These are phyloP conservation scores for Claviceps lovelessii DNA, from an alignment of 2,329 filamentous ascomycete genomes.

Conservation along the genomic window DNA sequence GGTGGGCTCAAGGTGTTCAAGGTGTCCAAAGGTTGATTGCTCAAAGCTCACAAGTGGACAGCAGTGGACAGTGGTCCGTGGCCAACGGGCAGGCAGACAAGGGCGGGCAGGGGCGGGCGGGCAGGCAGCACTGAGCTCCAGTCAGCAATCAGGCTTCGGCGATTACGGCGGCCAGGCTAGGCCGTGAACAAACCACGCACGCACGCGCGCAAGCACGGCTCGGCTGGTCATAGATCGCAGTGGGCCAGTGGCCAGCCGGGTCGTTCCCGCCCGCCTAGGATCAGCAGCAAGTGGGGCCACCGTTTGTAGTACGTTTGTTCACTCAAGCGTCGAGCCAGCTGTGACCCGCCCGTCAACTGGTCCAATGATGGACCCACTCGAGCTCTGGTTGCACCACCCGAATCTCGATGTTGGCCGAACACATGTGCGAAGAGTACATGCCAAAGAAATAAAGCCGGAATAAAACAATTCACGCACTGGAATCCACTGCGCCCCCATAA, in stretches of 20 bases:
- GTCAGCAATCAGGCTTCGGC: conserved; percentile 1
- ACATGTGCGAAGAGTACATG: no score
- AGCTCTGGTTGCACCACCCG: neutral
- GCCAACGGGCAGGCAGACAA: neutral
- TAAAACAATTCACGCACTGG: neutral
- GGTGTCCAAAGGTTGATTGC: neutral
- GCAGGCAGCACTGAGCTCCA: neutral
- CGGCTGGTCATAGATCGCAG: neutral
- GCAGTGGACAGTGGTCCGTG: neutral
- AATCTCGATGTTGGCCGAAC: no score
- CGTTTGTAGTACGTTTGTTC: neutral
- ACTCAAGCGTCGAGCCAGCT: neutral
- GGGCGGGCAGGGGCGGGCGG: neutral
- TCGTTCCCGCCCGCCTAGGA: neutral
- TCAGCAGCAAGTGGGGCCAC: neutral
- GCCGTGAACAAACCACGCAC: neutral
- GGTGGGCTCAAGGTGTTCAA: neutral
- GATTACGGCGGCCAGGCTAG: conserved; percentile 1
- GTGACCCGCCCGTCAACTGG: no score
- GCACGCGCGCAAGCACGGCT: neutral
- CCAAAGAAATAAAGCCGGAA: neutral
- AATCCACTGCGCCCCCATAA: neutral
- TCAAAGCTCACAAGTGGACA: neutral
- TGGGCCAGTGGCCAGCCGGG: neutral
- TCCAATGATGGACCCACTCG: neutral